phyloP scores from a whole-genome alignment of 768 basidiomycete genomes.

The Polyporus arcularius region DNA sequence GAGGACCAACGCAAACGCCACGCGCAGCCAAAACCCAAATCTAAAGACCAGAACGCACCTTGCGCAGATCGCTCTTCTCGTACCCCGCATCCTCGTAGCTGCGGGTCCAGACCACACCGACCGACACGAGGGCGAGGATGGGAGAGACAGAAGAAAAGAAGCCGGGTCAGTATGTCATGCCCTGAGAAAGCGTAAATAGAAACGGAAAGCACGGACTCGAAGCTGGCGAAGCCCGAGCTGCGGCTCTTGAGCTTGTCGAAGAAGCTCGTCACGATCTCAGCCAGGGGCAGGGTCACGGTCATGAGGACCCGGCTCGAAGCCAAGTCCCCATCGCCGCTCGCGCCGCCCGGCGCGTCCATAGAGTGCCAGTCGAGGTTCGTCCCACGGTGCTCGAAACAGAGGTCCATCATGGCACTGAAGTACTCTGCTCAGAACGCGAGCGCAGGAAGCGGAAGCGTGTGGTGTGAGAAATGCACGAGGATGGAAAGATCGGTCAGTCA shows the following conservation, averaged over 20 bases:
- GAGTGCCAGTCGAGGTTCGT: slow-evolving; percentile 83
- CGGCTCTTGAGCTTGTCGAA: slow-evolving; percentile 94
- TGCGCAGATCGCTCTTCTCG: slow-evolving; percentile 73
- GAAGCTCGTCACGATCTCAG: slow-evolving; percentile 93
- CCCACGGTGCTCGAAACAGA: slow-evolving; percentile 85
- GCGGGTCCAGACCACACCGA: neutral
- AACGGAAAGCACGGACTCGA: slow-evolving; percentile 61
- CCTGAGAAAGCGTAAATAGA: neutral
- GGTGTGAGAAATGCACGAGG: neutral
- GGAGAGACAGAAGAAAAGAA: neutral
- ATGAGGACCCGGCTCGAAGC: slow-evolving; percentile 72
- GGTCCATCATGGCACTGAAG: slow-evolving; percentile 94
- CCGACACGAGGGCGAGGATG: neutral
- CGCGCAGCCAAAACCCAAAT: neutral
- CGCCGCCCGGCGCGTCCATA: slow-evolving; percentile 49
- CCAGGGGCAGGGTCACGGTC: slow-evolving; percentile 82
- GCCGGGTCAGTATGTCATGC: neutral
- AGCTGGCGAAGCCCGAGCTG: slow-evolving; percentile 89
- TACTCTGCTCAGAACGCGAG: slow-evolving; percentile 58
- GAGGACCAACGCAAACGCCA: neutral
- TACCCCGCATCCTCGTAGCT: slow-evolving; percentile 98
- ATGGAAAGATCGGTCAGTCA: neutral
- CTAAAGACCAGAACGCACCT: slow-evolving; percentile 48
- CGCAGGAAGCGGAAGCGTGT: neutral
- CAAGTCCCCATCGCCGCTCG: slow-evolving; percentile 35